Conservation (phyloP, 2,329 filamentous ascomycete species). For the Aspergillus latus region DNA sequence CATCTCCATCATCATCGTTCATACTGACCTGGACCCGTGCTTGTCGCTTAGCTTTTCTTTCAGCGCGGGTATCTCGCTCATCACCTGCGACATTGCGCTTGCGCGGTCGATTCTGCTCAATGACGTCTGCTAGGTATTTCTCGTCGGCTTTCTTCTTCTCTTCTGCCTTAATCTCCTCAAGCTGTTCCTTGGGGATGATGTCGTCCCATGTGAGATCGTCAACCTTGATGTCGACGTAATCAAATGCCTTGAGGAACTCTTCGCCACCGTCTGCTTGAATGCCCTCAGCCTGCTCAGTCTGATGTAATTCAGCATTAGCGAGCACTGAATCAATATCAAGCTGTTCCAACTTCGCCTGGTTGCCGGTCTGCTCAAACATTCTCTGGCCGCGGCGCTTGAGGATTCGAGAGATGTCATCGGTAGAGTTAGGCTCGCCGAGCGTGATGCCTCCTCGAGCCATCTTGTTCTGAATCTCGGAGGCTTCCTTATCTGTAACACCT, state of each 20-base stretch:
- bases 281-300: conserved; percentile 91
- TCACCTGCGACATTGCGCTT: conserved; percentile 65
- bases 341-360: conserved; percentile 94
- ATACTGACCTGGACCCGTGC: conserved; percentile 63
- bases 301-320: conserved; percentile 94
- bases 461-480: conserved; percentile 79
- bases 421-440: conserved; percentile 77
- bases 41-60: conserved; percentile 68
- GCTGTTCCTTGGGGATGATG: conserved; percentile 91
- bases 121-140: conserved; percentile 74
- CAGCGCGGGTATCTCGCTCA: conserved; percentile 54
- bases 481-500: conserved; percentile 90
- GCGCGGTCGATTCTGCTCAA: conserved; percentile 82
- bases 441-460: conserved; percentile 62
- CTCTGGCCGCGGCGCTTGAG: conserved; percentile 97
- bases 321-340: conserved; percentile 96
- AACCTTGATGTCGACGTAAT: conserved; percentile 97
- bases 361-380: conserved; percentile 97
- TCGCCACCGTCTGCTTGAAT: conserved; percentile 95
- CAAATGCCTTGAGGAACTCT: conserved; percentile 84
- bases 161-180: conserved; percentile 84
- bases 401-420: conserved; percentile 93
- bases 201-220: conserved; percentile 94
- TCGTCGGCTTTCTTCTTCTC: conserved; percentile 83
- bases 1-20: conserved; percentile 72